Base-by-base conservation (phyloP, 148 eudicot species). In the Tetragonia tetragonoides region DNA sequence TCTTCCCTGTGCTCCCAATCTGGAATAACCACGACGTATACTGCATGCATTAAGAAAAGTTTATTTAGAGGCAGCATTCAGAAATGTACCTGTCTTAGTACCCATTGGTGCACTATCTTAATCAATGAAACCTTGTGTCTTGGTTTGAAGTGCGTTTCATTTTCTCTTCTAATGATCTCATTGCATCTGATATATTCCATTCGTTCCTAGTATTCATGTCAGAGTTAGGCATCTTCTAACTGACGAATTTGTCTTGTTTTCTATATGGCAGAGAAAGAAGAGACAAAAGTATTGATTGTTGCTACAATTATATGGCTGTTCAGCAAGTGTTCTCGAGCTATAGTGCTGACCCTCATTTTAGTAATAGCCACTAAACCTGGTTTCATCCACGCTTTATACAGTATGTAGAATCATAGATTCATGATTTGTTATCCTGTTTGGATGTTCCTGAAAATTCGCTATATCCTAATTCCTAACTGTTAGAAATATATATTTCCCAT, bases 301-400 rank as follows among this genome's bases (percentile, higher is more conserved):
- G 97, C 95, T 63, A 91, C 97, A 78, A 83, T 91, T 84, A 89
- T 95, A 64, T 93, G 97, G 97, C 89, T 88, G 63, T 83, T 93
- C 80, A 91, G 91, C 56, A 93, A 91, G 86, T 88, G 93, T 77
- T 89, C 90, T 83, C 91, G 97, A 64, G 86, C 93, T 79, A 88
- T 93, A 60, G 86, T 89, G 86, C 75, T 91, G 77, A 85, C 88
- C 82, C 85, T 91, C 85, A 87, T 89, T 78, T 88, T 93, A 66
- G 87, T 93, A 78, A 93, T 93, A 71, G 93, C 97, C 34, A 84
- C 86, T 83, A 93, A 86, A 81, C 97, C 92, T 85, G 97, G 97
- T 77, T 87, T 89, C 81, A 74, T 93, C 79, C 92, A 88, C 85
- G 97, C 92, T 78, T 71, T 87, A 81, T 92, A 92, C 82, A 84